Evolutionary conservation across 2,329 filamentous ascomycete species (phyloP), one percentile per base, ranked within the genome.

Genomic region (Trichoderma sp.): DNA sequence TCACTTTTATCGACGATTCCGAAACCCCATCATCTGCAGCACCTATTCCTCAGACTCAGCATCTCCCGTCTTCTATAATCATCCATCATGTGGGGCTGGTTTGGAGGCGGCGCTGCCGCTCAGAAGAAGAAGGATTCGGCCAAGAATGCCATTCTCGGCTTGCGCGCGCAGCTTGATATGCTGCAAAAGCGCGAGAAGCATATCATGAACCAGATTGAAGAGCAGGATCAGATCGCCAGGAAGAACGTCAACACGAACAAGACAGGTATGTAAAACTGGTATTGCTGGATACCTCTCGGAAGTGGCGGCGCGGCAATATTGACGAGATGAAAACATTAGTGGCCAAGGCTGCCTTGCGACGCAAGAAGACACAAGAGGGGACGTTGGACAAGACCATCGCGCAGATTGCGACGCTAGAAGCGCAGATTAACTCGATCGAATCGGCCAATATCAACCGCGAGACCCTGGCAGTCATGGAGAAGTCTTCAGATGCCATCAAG

Each of bases 401-500:
- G 37, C 95, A 98, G 82, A 96, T 98, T 77, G 89, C 90, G 75
- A 97, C 96, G 27, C 86, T 99, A 56, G 96, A 99, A 81, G 92
- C 94, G 78, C 94, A 99, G 80, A 96, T 98, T 78, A 96, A 96
- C 80, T 91, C 92, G 70, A 98, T 99, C 84, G 96, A 99, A 82
- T 93, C 94, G 59, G 96, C 96, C 71, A 99, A 98, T 80, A 97
- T 99, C 85, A 99, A 99, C 86, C 91, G 95, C 82, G 94, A 97
- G 85, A 99, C 96, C 14, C 85, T 98, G 73, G 88, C 91, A 74
- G 95, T 94, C 8, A 97, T 99, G 94, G 91, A 97, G 87, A 91
- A 91, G 78, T 95, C 96, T 13, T 90, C 92, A 73, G 84, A 89
- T 71, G 96, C 95, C 43, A 98, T 99, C 94, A 91, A 94, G 84